These are phyloP conservation scores for Fusarium sp. DNA, from an alignment of 2,329 filamentous ascomycete species.

Conservation along the genomic window DNA sequence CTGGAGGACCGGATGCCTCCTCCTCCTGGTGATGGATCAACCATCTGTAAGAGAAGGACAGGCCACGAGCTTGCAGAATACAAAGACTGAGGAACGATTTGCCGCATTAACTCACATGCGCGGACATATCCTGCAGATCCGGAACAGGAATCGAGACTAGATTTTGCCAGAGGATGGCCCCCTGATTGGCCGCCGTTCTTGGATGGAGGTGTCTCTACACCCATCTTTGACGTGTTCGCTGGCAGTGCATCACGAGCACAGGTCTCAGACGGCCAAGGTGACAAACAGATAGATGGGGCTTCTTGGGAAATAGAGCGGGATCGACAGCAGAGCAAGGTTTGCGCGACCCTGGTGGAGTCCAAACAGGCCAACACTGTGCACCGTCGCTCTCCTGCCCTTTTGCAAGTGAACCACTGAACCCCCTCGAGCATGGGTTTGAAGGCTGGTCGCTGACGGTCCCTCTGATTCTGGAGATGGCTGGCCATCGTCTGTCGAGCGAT, in stretches of 20 bases:
- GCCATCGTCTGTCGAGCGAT: constrained; percentile 24
- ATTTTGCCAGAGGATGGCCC: constrained; percentile 13
- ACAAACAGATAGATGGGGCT: constrained; percentile 27
- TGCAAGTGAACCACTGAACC: constrained; percentile 35
- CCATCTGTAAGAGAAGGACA: constrained; percentile 12
- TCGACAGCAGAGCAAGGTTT: constrained; percentile 37
- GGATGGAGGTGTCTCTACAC: constrained; percentile 27
- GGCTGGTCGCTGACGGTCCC: constrained; percentile 25
- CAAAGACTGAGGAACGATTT: constrained; percentile 35
- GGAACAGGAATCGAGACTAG: constrained; percentile 35
- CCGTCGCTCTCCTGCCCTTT: constrained; percentile 19
- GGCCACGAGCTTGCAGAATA: constrained; percentile 19
- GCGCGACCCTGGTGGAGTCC: constrained; percentile 30
- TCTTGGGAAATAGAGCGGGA: constrained; percentile 35
- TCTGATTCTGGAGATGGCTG: constrained; percentile 28
- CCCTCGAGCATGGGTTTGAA: constrained; percentile 22
- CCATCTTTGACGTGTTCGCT: constrained; percentile 46
- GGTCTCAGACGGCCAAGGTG: constrained; percentile 40
- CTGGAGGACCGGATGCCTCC: neutral
- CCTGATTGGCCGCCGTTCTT: constrained; percentile 35
- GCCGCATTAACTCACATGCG: constrained; percentile 36
- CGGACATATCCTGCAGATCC: constrained; percentile 41
- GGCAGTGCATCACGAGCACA: constrained; percentile 46
- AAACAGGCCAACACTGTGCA: constrained; percentile 19
- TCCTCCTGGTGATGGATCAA: constrained; percentile 21